Percentiles rank a stretch among this genome's conserved stretches.
Conservation (phyloP, 768 basidiomycete species). For the Dioszegia crocea region DNA sequence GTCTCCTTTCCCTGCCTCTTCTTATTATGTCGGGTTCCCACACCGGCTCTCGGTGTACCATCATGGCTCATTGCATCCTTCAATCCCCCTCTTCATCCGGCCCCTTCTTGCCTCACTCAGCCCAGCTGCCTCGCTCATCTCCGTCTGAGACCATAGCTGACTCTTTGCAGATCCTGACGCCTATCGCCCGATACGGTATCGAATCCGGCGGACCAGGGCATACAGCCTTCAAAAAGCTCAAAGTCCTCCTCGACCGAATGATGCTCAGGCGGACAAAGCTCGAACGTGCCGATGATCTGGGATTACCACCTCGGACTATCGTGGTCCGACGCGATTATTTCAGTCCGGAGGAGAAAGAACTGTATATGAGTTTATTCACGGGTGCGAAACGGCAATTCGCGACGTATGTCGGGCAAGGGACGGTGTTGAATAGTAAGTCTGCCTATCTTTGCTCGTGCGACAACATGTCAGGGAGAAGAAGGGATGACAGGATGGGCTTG, state of each 20-base stretch:
- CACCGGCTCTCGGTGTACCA: too few species aligned
- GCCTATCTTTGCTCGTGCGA: too few species aligned
- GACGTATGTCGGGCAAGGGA: slow-evolving; percentile 86
- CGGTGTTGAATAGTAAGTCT: slow-evolving; percentile 79
- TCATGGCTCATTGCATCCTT: too few species aligned
- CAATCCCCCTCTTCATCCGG: too few species aligned
- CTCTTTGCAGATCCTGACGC: slow-evolving; percentile 85
- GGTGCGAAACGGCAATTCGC: slow-evolving; percentile 86
- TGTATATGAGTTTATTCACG: slow-evolving; percentile 84
- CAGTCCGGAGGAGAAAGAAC: slow-evolving; percentile 93
- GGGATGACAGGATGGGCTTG: too few species aligned
- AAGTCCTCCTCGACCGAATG: slow-evolving; percentile 82
- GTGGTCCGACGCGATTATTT: slow-evolving; percentile 85
- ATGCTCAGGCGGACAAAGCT: slow-evolving; percentile 80
- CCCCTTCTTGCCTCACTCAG: too few species aligned
- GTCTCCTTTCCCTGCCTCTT: too few species aligned
- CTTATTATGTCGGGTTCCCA: too few species aligned
- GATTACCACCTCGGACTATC: slow-evolving; percentile 86
- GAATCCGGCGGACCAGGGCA: slow-evolving; percentile 62
- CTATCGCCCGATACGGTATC: slow-evolving; percentile 85
- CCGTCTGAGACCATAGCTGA: neutral
- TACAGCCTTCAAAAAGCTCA: slow-evolving; percentile 85
- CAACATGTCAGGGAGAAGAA: too few species aligned
- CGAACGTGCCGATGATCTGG: slow-evolving; percentile 93
- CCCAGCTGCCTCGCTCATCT: neutral